Percentiles rank a stretch among this genome's conserved stretches.
Conservation (phyloP, 306 rosid species). For the Quercus wislizeni region DNA sequence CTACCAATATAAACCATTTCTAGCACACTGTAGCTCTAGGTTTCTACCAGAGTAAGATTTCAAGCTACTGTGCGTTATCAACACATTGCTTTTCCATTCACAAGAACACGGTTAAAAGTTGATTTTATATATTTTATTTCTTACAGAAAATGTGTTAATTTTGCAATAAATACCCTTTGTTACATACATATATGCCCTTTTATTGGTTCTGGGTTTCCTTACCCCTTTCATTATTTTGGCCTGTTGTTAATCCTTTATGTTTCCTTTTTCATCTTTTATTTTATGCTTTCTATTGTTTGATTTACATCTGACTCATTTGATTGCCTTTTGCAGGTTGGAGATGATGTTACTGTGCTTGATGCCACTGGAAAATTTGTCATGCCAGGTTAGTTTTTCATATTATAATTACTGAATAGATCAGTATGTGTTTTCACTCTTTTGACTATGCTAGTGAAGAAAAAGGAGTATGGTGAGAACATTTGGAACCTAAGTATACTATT, state of each 20-base stretch:
- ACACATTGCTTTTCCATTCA: background rate
- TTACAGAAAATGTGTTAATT: background rate
- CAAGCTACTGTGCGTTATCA: background rate
- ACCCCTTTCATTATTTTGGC: background rate
- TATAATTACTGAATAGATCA: background rate
- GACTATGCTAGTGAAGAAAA: background rate
- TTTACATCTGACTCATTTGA: background rate
- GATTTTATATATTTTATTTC: background rate
- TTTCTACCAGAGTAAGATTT: background rate
- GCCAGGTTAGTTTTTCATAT: conserved; percentile 66
- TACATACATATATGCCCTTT: background rate
- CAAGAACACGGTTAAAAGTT: background rate
- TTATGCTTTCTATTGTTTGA: conserved; percentile 15
- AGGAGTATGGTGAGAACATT: background rate
- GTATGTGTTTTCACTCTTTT: background rate
- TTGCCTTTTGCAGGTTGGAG: conserved; percentile 60
- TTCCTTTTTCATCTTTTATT: background rate
- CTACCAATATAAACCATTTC: background rate
- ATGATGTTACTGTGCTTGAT: conserved; percentile 75
- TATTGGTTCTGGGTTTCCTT: background rate
- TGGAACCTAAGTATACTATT: background rate
- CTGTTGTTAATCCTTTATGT: background rate
- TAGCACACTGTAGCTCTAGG: background rate
- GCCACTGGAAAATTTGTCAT: conserved; percentile 94
- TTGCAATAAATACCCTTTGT: background rate